Evolutionary conservation across 2,329 filamentous ascomycete genomes (phyloP).

Genomic region (Capronia epimyces): DNA sequence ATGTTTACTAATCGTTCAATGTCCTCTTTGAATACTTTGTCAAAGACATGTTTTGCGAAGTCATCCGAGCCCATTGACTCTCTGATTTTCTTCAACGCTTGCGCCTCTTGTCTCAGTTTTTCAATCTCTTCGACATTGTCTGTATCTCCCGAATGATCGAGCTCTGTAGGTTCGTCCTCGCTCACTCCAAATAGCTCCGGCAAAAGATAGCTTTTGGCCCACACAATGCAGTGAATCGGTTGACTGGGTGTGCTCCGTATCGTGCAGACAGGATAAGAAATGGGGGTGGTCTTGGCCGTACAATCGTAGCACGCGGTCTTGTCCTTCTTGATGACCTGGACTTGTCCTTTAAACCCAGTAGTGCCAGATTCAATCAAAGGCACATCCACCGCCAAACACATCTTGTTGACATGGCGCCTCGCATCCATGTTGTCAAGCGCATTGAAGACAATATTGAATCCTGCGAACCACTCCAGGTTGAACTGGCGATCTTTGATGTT

Average conservation of each 20-base stretch:
- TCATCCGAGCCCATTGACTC: constrained; percentile 70
- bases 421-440: constrained; percentile 94
- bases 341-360: constrained; percentile 94
- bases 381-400: constrained; percentile 88
- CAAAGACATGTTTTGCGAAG: constrained; percentile 75
- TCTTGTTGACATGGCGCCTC: constrained; percentile 88
- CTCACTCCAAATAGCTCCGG: constrained; percentile 92
- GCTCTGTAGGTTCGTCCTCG: constrained; percentile 72
- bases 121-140: constrained; percentile 86
- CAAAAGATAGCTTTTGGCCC: constrained; percentile 94
- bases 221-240: constrained; percentile 97
- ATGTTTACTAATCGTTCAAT: constrained; percentile 76
- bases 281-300: constrained; percentile 79
- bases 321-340: constrained; percentile 91
- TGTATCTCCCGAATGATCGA: constrained; percentile 73
- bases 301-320: constrained; percentile 96
- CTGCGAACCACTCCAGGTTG: constrained; percentile 77
- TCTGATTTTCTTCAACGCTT: constrained; percentile 76
- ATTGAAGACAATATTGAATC: constrained; percentile 86
- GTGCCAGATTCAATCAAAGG: constrained; percentile 94
- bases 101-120: constrained; percentile 76
- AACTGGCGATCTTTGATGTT: constrained; percentile 92
- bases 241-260: constrained; percentile 95
- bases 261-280: constrained; percentile 92
- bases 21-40: constrained; percentile 87